A percentile compares a stretch with the other conserved stretches of the same genome.
phyloP scores from a whole-genome alignment of 2,329 filamentous ascomycete genomes.

The Hortaea sp. region DNA sequence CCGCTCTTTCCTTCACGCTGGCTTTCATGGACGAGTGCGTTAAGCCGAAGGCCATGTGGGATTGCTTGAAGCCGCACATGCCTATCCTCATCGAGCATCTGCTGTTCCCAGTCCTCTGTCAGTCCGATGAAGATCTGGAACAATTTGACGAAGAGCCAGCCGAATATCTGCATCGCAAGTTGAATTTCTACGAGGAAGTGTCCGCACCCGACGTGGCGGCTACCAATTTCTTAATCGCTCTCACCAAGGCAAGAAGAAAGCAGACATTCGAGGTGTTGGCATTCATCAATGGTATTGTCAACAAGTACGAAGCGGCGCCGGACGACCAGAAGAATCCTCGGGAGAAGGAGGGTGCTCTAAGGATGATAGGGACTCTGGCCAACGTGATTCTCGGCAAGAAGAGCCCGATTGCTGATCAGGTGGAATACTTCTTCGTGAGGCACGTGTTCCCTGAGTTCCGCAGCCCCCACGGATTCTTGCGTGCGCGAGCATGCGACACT shows the following conservation, averaged over 20 bases:
- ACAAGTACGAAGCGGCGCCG: constrained; percentile 74
- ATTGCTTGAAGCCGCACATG: constrained; percentile 83
- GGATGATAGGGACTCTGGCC: constrained; percentile 93
- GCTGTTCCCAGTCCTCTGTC: constrained; percentile 88
- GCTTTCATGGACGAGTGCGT: constrained; percentile 96
- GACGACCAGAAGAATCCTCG: constrained; percentile 87
- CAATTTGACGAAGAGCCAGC: constrained; percentile 90
- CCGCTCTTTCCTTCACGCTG: constrained; percentile 84
- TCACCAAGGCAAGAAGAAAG: constrained; percentile 90
- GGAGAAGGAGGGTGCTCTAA: constrained; percentile 89
- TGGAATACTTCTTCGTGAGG: constrained; percentile 96
- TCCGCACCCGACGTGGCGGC: constrained; percentile 91
- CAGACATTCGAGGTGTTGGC: constrained; percentile 90
- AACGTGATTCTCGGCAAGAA: constrained; percentile 95
- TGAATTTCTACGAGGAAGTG: constrained; percentile 97
- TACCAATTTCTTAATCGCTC: constrained; percentile 88
- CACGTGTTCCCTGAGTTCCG: constrained; percentile 98
- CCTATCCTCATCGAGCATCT: constrained; percentile 89
- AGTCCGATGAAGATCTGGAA: constrained; percentile 84
- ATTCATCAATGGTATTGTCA: constrained; percentile 92
- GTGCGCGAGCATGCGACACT: constrained; percentile 90
- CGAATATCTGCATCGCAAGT: constrained; percentile 91
- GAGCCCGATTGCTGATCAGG: constrained; percentile 92
- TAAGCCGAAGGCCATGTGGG: constrained; percentile 95
- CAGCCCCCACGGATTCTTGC: constrained; percentile 81